Evolutionary conservation across 306 rosid species (phyloP).

Genomic region (Quercus suber): DNA sequence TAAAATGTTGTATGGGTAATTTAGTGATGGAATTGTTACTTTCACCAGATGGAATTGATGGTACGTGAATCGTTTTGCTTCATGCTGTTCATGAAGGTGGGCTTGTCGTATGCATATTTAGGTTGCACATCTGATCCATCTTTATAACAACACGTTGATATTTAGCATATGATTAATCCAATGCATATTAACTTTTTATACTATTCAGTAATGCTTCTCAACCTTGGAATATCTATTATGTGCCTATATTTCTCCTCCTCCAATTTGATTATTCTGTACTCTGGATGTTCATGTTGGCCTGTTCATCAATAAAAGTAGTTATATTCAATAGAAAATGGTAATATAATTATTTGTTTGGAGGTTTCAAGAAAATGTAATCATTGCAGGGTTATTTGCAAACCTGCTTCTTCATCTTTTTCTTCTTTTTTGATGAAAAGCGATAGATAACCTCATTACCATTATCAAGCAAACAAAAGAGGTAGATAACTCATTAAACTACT

Average conservation of each 20-base stretch:
- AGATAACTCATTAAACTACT: background rate
- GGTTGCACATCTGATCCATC: background rate
- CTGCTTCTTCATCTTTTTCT: too few species aligned
- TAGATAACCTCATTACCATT: background rate
- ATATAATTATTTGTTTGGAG: background rate
- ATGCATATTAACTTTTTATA: background rate
- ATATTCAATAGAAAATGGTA: background rate
- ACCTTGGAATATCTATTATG: background rate
- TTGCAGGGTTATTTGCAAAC: too few species aligned
- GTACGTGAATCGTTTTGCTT: background rate
- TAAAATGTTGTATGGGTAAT: background rate
- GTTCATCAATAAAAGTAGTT: background rate
- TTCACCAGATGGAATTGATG: background rate
- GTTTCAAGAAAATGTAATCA: too few species aligned
- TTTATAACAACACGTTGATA: background rate
- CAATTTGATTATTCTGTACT: background rate
- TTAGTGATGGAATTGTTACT: background rate
- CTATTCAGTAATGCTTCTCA: background rate
- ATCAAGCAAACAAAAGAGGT: background rate
- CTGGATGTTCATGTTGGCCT: background rate
- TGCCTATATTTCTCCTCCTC: background rate
- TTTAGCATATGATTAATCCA: background rate
- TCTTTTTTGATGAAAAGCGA: too few species aligned
- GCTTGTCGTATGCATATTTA: background rate
- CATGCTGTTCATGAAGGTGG: conserved; percentile 1